These are phyloP conservation scores for Rhodotorula sphaerocarpa DNA, from an alignment of 768 basidiomycete genomes.

Conservation along the genomic window DNA sequence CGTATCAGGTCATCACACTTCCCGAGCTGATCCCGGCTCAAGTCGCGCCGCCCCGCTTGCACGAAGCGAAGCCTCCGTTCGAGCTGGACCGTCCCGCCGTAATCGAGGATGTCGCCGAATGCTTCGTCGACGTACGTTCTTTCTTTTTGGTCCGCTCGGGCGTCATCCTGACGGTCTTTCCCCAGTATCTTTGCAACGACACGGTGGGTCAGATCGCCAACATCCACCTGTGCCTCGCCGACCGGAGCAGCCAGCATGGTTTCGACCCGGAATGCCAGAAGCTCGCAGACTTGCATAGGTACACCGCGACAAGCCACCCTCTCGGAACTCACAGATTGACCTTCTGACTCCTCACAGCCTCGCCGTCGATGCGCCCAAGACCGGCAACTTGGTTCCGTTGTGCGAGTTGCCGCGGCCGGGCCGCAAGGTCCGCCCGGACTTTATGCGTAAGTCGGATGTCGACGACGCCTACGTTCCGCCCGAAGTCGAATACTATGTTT, in stretches of 20 bases:
- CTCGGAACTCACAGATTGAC: neutral
- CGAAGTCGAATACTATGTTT: conserved; percentile 53
- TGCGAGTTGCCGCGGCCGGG: neutral
- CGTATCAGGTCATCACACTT: conserved; percentile 13
- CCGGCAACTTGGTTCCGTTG: conserved; percentile 6
- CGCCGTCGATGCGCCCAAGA: conserved; percentile 16
- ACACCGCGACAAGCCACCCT: neutral
- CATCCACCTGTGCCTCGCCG: conserved; percentile 13
- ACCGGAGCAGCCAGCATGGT: neutral
- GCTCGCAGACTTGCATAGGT: conserved; percentile 23
- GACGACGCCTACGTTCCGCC: conserved; percentile 35
- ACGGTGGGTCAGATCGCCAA: conserved; percentile 9
- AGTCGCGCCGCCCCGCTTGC: neutral
- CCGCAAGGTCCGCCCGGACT: conserved; percentile 11
- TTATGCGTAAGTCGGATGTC: conserved; percentile 44
- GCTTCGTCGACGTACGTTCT: neutral
- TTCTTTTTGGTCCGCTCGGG: neutral
- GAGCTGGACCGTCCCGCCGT: conserved; percentile 1
- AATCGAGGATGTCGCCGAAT: conserved; percentile 4
- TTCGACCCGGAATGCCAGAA: neutral
- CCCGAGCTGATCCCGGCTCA: conserved; percentile 3
- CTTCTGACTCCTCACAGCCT: neutral
- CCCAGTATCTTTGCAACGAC: conserved; percentile 5
- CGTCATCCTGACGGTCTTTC: neutral
- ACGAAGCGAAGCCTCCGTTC: neutral